phyloP scores from a whole-genome alignment of 2,329 filamentous ascomycete genomes.

The Cladosporium sp. region DNA sequence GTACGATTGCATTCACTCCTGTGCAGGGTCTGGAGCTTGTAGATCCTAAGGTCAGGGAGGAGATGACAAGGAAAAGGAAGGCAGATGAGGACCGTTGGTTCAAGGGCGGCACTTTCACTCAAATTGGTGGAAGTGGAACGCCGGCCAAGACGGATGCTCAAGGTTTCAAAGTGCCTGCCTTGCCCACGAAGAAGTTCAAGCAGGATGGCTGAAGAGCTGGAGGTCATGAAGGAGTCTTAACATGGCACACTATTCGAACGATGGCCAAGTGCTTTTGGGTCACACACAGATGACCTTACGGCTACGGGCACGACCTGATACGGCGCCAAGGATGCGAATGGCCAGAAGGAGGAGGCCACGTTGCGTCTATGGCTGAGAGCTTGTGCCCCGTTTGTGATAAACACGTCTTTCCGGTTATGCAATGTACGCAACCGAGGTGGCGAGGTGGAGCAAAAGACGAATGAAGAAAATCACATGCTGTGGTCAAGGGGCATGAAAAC shows the following conservation, averaged over 20 bases:
- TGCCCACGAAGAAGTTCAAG: slow-evolving; percentile 63
- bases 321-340: no score
- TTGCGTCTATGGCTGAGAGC: no score
- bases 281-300: not conserved
- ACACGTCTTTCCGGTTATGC: no score
- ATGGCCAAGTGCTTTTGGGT: not conserved
- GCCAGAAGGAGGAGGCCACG: no score
- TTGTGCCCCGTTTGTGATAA: no score
- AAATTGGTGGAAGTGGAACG: slow-evolving; percentile 53
- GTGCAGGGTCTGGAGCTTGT: slow-evolving; percentile 93
- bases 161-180: slow-evolving; percentile 76
- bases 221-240: no score
- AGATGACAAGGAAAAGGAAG: slow-evolving; percentile 84
- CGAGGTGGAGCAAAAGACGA: no score
- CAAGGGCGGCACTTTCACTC: slow-evolving; percentile 94
- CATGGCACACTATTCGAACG: not conserved
- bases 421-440: no score
- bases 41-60: slow-evolving; percentile 84
- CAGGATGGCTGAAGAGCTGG: not conserved
- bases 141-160: slow-evolving; percentile 52
- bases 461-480: no score
- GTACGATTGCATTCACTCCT: slow-evolving; percentile 86
- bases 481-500: no score
- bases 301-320: no score
- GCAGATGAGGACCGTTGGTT: slow-evolving; percentile 96